Percentiles rank a stretch among this genome's conserved stretches.
Conservation (phyloP, 192 early-diverging fungal species). For the Podila minutissima region DNA sequence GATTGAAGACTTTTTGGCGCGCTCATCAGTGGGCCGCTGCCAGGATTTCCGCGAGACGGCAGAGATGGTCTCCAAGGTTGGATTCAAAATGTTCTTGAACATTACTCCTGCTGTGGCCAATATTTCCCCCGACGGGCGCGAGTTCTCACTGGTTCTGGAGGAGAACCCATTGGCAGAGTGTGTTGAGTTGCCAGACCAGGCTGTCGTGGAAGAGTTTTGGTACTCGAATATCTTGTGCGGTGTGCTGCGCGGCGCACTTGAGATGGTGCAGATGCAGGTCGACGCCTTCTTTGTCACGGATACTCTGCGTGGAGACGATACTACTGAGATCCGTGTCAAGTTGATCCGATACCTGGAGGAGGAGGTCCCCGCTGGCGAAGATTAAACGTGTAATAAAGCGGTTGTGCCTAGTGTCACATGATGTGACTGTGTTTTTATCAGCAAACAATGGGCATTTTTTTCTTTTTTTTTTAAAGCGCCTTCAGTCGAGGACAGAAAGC, state of each 20-base stretch:
- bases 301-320: constrained; percentile 86
- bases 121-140: constrained; percentile 83
- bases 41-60: constrained; percentile 90
- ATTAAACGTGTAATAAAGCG: constrained; percentile 54
- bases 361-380: constrained; percentile 93
- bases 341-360: constrained; percentile 91
- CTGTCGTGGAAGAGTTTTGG: constrained; percentile 82
- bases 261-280: constrained; percentile 97
- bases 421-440: neutral
- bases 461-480: constrained; percentile 1
- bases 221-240: constrained; percentile 97
- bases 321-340: constrained; percentile 92
- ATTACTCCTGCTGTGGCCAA: constrained; percentile 86
- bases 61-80: constrained; percentile 94
- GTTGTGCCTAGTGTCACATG: neutral
- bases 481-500: neutral
- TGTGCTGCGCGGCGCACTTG: constrained; percentile 92
- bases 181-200: constrained; percentile 90
- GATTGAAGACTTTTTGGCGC: constrained; percentile 97
- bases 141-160: constrained; percentile 94
- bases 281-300: constrained; percentile 88
- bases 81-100: constrained; percentile 96
- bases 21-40: constrained; percentile 81
- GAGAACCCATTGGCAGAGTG: constrained; percentile 98
- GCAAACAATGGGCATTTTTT: neutral